Base-by-base conservation (phyloP, 1,284 basidiomycete genomes). In the Ceratobasidium sp. region DNA sequence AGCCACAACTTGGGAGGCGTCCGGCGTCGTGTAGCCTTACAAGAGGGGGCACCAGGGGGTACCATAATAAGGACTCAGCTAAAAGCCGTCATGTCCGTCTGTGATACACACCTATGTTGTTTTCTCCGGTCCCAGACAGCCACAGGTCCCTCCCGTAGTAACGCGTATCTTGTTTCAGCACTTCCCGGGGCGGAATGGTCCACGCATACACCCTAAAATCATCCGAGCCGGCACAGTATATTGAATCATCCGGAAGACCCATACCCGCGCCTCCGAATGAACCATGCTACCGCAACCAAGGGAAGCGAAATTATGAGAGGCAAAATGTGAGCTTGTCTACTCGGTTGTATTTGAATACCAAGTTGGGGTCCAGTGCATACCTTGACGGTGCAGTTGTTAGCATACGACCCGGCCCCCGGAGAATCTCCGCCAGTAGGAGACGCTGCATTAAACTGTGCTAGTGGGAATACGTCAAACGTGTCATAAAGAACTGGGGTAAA, bases 161-260 rank as follows among this genome's bases (percentile, higher is more conserved):
- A 27, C 53, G 40, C n/a, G 40, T 52, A 8, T 17, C 32, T 17
- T 38, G 53, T 49, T 55, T 49, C 12, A 68, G 53, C 12, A 32
- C 34, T 8, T 56, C 64, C 64, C 34, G 17, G 10, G 64, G 27
- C 13, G 64, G 64, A 35, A 68, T 38, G n/a, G 32, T 10, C 64
- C 64, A 68, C n/a, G 53, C 52, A 49, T 68, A 68, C 45, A 42
- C 64, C 10, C 64, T 38, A 42, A 68, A 68, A 31, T 68, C 64
- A 38, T 68, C 64, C 22, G 64, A 68, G 31, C 64, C 64, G 10
- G 64, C 52, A 47, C 64, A 68, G 53, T 68, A 68, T 27, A 68
- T 32, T 43, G 64, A 68, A 42, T 68, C 64, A 47, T 68, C 64
- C 17, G 64, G 53, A 56, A 68, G 64, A 47, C 64, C 64, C 32